Conservation (phyloP, 805 yeast genomes). For the Jamesozyma lodderae region DNA sequence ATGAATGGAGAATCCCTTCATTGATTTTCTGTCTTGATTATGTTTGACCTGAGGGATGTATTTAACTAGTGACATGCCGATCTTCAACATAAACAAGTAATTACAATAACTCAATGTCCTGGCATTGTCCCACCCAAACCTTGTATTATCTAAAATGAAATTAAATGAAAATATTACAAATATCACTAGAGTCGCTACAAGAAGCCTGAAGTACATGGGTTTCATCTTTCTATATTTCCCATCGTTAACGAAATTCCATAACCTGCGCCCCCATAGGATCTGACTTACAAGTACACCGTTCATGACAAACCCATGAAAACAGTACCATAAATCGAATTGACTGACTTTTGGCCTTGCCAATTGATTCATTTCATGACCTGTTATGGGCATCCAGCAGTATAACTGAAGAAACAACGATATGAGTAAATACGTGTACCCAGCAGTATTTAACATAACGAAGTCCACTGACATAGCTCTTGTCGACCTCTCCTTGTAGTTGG, state of each 20-base stretch:
- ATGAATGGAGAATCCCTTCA: conserved; percentile 75
- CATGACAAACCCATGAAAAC: conserved; percentile 39
- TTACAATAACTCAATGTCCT: conserved; percentile 20
- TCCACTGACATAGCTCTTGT: conserved; percentile 45
- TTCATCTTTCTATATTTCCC: conserved; percentile 16
- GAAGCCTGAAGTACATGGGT: conserved; percentile 16
- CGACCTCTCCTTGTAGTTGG: conserved; percentile 34
- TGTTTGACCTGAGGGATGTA: conserved; percentile 78
- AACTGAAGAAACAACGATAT: conserved; percentile 37
- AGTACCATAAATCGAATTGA: conserved; percentile 38
- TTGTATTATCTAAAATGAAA: conserved; percentile 7
- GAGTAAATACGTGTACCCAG: conserved; percentile 40
- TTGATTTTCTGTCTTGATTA: conserved; percentile 68
- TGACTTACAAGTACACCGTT: conserved; percentile 36
- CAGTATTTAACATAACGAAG: conserved; percentile 36
- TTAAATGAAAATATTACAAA: conserved; percentile 11
- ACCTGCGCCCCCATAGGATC: conserved; percentile 26
- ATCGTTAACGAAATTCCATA: conserved; percentile 31
- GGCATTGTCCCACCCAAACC: conserved; percentile 17
- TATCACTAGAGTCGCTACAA: conserved; percentile 11
- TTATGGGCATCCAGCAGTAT: conserved; percentile 29
- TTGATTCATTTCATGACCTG: conserved; percentile 5
- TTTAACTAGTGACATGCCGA: conserved; percentile 41
- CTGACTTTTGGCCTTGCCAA: conserved; percentile 34
- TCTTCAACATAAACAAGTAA: conserved; percentile 31